phyloP scores from a whole-genome alignment of 192 early-diverging fungal genomes.

The Chytriomyces sp. region DNA sequence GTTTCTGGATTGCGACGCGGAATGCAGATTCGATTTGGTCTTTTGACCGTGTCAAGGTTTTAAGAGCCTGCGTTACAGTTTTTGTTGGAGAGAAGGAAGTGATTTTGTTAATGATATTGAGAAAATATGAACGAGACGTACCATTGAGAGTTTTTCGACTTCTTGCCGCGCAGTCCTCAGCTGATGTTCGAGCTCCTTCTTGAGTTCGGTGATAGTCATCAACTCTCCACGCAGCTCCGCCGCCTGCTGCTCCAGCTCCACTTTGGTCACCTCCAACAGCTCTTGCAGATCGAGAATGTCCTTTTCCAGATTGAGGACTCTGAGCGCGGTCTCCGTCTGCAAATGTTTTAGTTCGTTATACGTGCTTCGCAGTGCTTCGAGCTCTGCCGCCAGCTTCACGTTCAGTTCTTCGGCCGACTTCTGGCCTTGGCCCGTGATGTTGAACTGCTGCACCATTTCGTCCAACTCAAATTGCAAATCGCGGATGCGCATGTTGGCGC shows the following conservation, averaged over 20 bases:
- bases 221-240: constrained; percentile 39
- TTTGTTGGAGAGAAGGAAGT: neutral
- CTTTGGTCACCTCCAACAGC: constrained; percentile 38
- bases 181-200: constrained; percentile 43
- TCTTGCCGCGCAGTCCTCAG: constrained; percentile 45
- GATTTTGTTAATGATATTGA: neutral
- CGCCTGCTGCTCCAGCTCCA: constrained; percentile 44
- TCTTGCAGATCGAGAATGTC: constrained; percentile 36
- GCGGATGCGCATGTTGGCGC: constrained; percentile 36
- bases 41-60: constrained; percentile 45
- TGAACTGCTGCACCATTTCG: constrained; percentile 58
- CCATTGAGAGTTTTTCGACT: constrained; percentile 50
- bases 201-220: constrained; percentile 34
- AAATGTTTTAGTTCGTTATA: constrained; percentile 40
- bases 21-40: constrained; percentile 51
- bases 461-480: constrained; percentile 65
- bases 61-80: constrained; percentile 35
- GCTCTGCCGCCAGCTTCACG: constrained; percentile 42
- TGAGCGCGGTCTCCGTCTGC: constrained; percentile 28
- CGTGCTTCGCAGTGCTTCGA: constrained; percentile 38
- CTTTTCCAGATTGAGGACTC: constrained; percentile 40
- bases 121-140: neutral
- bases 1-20: constrained; percentile 45
- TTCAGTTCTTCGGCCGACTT: constrained; percentile 44
- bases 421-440: constrained; percentile 53